These are phyloP conservation scores for Prunus dulcis DNA, from an alignment of 306 rosid species.

Conservation along the genomic window DNA sequence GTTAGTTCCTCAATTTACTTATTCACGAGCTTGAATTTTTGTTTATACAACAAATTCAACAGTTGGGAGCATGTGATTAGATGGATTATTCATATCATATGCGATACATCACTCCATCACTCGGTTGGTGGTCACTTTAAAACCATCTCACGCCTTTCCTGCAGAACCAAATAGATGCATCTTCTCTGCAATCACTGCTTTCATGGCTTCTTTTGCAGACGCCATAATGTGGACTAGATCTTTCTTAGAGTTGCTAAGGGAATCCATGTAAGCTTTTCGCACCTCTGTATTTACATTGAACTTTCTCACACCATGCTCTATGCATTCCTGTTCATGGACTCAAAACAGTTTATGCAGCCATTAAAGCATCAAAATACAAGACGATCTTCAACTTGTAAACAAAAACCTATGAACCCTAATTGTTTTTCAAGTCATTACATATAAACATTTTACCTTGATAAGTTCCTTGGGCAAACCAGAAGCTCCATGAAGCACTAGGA, in stretches of 20 bases:
- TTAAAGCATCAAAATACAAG: background rate
- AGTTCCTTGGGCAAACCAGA: constrained; percentile 77
- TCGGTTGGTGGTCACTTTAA: background rate
- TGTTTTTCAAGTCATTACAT: constrained; percentile 1
- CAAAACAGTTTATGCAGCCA: constrained; percentile 10
- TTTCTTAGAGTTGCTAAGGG: constrained; percentile 58
- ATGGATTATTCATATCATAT: background rate
- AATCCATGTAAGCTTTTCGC: constrained; percentile 90
- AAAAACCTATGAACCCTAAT: constrained; percentile 4
- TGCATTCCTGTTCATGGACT: constrained; percentile 56
- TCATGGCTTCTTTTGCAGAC: constrained; percentile 91
- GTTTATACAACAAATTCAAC: background rate
- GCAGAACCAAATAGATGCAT: constrained; percentile 94
- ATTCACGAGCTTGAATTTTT: background rate
- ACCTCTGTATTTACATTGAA: constrained; percentile 97
- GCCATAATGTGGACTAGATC: constrained; percentile 85
- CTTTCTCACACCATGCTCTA: constrained; percentile 75
- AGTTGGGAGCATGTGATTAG: background rate
- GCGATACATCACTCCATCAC: too few species aligned
- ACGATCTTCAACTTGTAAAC: background rate
- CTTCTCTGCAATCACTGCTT: constrained; percentile 80
- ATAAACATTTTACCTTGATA: constrained; percentile 50
- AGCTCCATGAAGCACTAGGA: constrained; percentile 91
- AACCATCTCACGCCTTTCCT: constrained; percentile 52
- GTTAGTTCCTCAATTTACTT: background rate